A percentile compares a stretch with the other conserved stretches of the same genome.
These are phyloP conservation scores for Fragaria ananassa DNA, from an alignment of 306 rosid species.

Conservation along the genomic window DNA sequence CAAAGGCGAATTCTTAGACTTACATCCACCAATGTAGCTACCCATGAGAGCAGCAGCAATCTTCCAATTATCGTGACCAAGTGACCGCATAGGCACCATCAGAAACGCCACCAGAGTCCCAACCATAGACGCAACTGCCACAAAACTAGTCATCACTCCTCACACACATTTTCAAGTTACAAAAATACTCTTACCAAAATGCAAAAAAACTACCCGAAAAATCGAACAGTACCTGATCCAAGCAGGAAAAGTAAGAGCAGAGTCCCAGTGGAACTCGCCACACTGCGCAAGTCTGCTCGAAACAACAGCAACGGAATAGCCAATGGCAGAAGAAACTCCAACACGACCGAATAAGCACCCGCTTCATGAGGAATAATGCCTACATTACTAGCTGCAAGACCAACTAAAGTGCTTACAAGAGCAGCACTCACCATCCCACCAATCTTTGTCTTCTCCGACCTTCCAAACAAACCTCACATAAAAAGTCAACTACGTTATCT, in stretches of 20 bases:
- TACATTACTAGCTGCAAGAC: conserved; percentile 63
- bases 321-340: conserved; percentile 64
- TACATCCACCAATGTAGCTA: conserved; percentile 57
- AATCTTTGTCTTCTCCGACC: conserved; percentile 58
- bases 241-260: conserved; percentile 57
- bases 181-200: not conserved
- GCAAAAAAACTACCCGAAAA: not conserved
- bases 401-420: conserved; percentile 69
- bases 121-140: conserved; percentile 37
- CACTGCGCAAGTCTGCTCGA: conserved; percentile 53
- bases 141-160: conserved; percentile 3
- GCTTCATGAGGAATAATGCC: conserved; percentile 70
- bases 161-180: not conserved
- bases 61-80: conserved; percentile 57
- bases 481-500: too few relatives aligned
- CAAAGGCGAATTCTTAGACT: conserved; percentile 18
- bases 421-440: conserved; percentile 81
- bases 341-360: conserved; percentile 47
- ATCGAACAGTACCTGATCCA: conserved; percentile 35
- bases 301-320: conserved; percentile 60
- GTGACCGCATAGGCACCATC: conserved; percentile 50
- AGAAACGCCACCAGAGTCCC: conserved; percentile 50
- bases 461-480: conserved; percentile 1
- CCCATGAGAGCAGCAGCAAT: conserved; percentile 56
- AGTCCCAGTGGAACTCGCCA: conserved; percentile 49